Percentiles rank a stretch among this genome's conserved stretches.
Evolutionary conservation across 768 basidiomycete genomes (phyloP).

Genomic region (Tulasnella sp.): DNA sequence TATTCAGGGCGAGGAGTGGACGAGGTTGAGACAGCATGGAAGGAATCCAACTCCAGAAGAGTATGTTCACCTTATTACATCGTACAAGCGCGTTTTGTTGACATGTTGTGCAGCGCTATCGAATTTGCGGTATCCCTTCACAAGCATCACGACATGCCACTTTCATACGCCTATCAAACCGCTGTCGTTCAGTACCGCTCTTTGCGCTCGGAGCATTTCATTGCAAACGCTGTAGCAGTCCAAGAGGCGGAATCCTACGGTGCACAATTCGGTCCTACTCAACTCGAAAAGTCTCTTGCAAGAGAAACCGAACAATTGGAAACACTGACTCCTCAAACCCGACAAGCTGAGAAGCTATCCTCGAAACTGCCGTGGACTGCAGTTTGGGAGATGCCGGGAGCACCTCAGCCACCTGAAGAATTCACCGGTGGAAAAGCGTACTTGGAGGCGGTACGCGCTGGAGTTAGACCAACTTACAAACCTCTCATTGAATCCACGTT

Average conservation of each 20-base stretch:
- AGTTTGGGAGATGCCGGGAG: constrained; percentile 22
- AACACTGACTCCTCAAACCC: constrained; percentile 33
- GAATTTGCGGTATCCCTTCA: constrained; percentile 71
- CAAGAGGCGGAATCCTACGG: constrained; percentile 72
- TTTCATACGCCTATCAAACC: constrained; percentile 66
- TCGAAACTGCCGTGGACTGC: constrained; percentile 27
- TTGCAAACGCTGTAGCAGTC: constrained; percentile 60
- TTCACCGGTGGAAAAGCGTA: constrained; percentile 72
- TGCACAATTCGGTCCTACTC: constrained; percentile 44
- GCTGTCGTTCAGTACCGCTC: constrained; percentile 80
- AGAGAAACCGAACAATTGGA: constrained; percentile 50
- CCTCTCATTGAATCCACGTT: too few relatives aligned
- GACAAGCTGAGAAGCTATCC: constrained; percentile 16
- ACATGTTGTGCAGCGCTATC: constrained; percentile 43
- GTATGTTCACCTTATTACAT: constrained; percentile 36
- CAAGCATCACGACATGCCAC: constrained; percentile 43
- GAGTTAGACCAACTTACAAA: constrained; percentile 36
- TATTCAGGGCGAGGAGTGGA: constrained; percentile 55
- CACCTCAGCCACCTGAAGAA: background rate
- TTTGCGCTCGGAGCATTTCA: constrained; percentile 71
- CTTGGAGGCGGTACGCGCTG: constrained; percentile 56
- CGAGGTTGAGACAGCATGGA: constrained; percentile 63
- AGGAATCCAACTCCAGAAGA: constrained; percentile 80
- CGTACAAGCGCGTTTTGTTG: background rate
- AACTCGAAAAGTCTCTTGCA: constrained; percentile 46